A percentile compares a stretch with the other conserved stretches of the same genome.
phyloP scores from a whole-genome alignment of 257 asterid genomes.

The Scutellaria minor region DNA sequence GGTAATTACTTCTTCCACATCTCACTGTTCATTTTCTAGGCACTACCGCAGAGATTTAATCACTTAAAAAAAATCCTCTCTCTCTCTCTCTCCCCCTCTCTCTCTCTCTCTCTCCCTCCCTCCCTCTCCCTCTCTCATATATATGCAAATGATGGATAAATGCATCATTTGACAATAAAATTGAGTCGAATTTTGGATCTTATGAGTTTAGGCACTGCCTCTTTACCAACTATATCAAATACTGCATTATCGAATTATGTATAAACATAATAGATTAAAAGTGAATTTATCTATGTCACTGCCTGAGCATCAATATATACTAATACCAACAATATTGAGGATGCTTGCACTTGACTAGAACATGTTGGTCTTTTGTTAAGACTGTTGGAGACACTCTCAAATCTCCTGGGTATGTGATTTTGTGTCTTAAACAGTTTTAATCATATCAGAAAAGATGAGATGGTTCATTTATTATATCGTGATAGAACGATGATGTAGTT shows the following conservation, averaged over 20 bases:
- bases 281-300: neutral
- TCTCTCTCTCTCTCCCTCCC: neutral
- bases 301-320: neutral
- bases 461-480: no score
- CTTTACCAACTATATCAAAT: neutral
- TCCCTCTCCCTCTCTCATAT: no score
- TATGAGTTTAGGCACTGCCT: slow-evolving; percentile 2
- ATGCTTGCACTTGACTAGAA: no score
- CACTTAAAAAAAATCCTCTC: neutral
- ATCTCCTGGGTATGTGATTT: no score
- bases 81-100: neutral
- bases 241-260: slow-evolving; percentile 14
- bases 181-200: slow-evolving; percentile 15
- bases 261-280: neutral
- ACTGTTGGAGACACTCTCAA: no score
- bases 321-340: neutral
- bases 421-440: no score
- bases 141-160: neutral
- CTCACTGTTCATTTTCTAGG: slow-evolving; percentile 1
- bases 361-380: no score
- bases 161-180: slow-evolving; percentile 24
- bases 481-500: no score
- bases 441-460: no score
- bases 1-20: slow-evolving; percentile 54
- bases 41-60: slow-evolving; percentile 20